Conservation (phyloP, 2,329 filamentous ascomycete species). For the Clonostachys rosea region DNA sequence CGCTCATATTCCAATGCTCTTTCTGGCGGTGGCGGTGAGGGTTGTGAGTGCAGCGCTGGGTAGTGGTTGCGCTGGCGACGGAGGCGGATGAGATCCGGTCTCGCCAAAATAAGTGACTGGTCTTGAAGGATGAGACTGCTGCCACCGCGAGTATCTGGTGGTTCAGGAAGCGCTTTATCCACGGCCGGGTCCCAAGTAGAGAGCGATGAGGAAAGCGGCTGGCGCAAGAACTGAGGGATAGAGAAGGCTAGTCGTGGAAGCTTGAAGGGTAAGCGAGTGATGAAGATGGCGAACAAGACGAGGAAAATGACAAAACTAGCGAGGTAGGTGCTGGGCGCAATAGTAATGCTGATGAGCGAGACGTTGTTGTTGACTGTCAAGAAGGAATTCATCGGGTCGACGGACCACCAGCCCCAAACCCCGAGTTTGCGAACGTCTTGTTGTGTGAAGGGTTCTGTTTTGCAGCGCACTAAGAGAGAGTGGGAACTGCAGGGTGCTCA, state of each 20-base stretch:
- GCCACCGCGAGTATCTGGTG: constrained; percentile 8
- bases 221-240: constrained; percentile 7
- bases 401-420: too few relatives aligned
- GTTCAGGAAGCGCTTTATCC: constrained; percentile 17
- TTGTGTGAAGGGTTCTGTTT: too few relatives aligned
- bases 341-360: constrained; percentile 52
- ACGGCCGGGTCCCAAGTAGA: constrained; percentile 4
- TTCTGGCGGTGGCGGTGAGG: constrained; percentile 10
- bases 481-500: too few relatives aligned
- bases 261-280: constrained; percentile 21
- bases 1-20: constrained; percentile 15
- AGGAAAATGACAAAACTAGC: constrained; percentile 43
- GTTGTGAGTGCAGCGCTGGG: background rate
- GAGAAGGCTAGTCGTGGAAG: constrained; percentile 4
- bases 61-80: background rate
- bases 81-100: constrained; percentile 15
- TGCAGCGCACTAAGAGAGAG: too few relatives aligned
- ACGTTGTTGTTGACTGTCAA: constrained; percentile 59
- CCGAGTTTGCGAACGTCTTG: too few relatives aligned
- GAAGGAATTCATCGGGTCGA: constrained; percentile 46
- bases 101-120: constrained; percentile 21
- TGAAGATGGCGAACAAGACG: constrained; percentile 45
- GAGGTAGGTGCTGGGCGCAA: constrained; percentile 54
- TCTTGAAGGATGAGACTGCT: constrained; percentile 22
- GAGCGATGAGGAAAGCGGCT: constrained; percentile 4